These are phyloP conservation scores for Shiraia bambusicola DNA, from an alignment of 2,329 filamentous ascomycete species.

Conservation along the genomic window DNA sequence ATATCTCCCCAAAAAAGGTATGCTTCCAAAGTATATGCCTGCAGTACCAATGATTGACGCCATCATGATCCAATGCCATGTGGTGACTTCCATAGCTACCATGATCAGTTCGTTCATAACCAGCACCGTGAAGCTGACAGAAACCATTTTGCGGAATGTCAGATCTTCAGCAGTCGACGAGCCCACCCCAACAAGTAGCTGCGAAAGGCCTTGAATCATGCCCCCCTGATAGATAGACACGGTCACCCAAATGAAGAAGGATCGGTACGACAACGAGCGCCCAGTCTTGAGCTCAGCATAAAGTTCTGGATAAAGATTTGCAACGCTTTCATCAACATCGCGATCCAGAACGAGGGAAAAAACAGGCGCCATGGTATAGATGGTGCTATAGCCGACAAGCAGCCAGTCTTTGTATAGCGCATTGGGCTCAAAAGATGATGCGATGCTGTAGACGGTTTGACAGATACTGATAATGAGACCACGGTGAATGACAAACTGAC, in stretches of 20 bases:
- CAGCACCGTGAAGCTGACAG: slow-evolving; percentile 87
- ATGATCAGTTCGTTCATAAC: slow-evolving; percentile 94
- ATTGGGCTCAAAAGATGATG: slow-evolving; percentile 87
- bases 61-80: slow-evolving; percentile 95
- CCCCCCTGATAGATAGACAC: slow-evolving; percentile 94
- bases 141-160: slow-evolving; percentile 65
- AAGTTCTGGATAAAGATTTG: slow-evolving; percentile 92
- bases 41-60: slow-evolving; percentile 80
- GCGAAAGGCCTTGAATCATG: slow-evolving; percentile 91
- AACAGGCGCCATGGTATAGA: slow-evolving; percentile 92
- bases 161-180: slow-evolving; percentile 32
- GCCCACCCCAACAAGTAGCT: slow-evolving; percentile 77
- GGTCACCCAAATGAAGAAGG: slow-evolving; percentile 95
- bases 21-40: slow-evolving; percentile 73
- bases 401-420: slow-evolving; percentile 94
- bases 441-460: slow-evolving; percentile 96
- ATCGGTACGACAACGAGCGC: slow-evolving; percentile 82
- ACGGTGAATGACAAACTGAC: slow-evolving; percentile 97
- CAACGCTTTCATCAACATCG: slow-evolving; percentile 90
- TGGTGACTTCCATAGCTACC: slow-evolving; percentile 95
- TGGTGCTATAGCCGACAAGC: slow-evolving; percentile 91
- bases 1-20: slow-evolving; percentile 87
- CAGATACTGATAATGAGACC: slow-evolving; percentile 93
- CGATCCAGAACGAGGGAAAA: slow-evolving; percentile 91
- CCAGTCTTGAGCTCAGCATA: slow-evolving; percentile 96